Evolutionary conservation across 2,329 filamentous ascomycete species (phyloP).

Genomic region (Colletotrichum sp.): DNA sequence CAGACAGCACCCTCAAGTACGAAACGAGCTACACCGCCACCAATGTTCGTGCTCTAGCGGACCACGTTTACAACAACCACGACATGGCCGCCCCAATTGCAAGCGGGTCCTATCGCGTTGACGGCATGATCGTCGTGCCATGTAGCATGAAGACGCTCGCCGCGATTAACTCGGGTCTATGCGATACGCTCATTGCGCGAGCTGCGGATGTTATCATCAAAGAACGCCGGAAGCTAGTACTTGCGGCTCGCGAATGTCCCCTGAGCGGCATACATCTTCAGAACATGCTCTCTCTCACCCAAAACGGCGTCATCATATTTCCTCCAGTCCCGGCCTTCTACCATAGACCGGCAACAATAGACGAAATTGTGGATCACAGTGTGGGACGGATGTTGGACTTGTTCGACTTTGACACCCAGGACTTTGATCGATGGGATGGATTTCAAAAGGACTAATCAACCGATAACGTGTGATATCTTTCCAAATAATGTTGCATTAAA

Average conservation of each 20-base stretch:
- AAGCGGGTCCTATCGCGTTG: conserved; percentile 44
- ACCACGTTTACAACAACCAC: conserved; percentile 27
- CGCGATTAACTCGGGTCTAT: conserved; percentile 42
- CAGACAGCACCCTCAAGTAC: conserved; percentile 49
- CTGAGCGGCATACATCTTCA: conserved; percentile 50
- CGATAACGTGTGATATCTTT: background rate
- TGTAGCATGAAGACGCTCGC: conserved; percentile 56
- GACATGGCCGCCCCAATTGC: conserved; percentile 51
- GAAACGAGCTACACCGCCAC: conserved; percentile 27
- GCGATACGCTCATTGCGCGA: conserved; percentile 49
- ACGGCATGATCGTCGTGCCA: conserved; percentile 53
- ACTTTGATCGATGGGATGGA: conserved; percentile 44
- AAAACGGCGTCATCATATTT: conserved; percentile 45
- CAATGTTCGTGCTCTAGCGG: background rate
- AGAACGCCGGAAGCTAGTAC: conserved; percentile 43
- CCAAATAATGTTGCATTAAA: background rate
- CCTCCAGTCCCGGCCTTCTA: conserved; percentile 51
- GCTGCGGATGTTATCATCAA: conserved; percentile 53
- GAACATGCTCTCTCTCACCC: conserved; percentile 46
- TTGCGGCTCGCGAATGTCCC: conserved; percentile 48
- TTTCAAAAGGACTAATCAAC: conserved; percentile 1
- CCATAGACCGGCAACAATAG: conserved; percentile 38
- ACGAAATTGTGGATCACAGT: conserved; percentile 48
- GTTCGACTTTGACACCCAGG: conserved; percentile 44
- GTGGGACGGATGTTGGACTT: conserved; percentile 51